Evolutionary conservation across 345 rosid genomes (phyloP).

Genomic region (Boechera stricta): DNA sequence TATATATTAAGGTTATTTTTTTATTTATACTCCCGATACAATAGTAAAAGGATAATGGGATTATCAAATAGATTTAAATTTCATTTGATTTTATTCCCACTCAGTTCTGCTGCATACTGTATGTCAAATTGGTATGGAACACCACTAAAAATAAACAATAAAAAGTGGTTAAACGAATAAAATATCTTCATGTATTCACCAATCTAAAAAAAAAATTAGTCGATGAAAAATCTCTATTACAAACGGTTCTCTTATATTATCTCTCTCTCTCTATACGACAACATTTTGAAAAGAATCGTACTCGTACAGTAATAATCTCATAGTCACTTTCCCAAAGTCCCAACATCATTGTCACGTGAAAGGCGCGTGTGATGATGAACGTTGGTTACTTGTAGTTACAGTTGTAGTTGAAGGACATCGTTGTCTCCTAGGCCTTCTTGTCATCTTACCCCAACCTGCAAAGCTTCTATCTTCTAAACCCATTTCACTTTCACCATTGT

Average conservation of each 20-base stretch:
- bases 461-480: constrained; percentile 57
- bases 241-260: constrained; percentile 24
- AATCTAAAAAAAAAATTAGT: constrained; percentile 14
- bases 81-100: too few relatives aligned
- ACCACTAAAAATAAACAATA: not conserved
- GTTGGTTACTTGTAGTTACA: constrained; percentile 45
- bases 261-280: constrained; percentile 29
- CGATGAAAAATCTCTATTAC: constrained; percentile 28
- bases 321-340: constrained; percentile 9
- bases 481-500: constrained; percentile 45
- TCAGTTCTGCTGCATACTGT: too few relatives aligned
- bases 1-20: too few relatives aligned
- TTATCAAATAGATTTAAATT: too few relatives aligned
- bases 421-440: constrained; percentile 74
- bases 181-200: constrained; percentile 35
- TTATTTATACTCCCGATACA: too few relatives aligned
- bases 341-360: constrained; percentile 37
- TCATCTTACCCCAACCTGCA: constrained; percentile 86
- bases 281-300: constrained; percentile 28
- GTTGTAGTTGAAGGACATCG: constrained; percentile 54
- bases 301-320: constrained; percentile 11
- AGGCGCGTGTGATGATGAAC: constrained; percentile 42
- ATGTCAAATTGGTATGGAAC: too few relatives aligned
- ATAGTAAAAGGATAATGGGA: too few relatives aligned
- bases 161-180: not conserved